phyloP scores from a whole-genome alignment of 1,284 basidiomycete species.

The Schizophyllum amplum region DNA sequence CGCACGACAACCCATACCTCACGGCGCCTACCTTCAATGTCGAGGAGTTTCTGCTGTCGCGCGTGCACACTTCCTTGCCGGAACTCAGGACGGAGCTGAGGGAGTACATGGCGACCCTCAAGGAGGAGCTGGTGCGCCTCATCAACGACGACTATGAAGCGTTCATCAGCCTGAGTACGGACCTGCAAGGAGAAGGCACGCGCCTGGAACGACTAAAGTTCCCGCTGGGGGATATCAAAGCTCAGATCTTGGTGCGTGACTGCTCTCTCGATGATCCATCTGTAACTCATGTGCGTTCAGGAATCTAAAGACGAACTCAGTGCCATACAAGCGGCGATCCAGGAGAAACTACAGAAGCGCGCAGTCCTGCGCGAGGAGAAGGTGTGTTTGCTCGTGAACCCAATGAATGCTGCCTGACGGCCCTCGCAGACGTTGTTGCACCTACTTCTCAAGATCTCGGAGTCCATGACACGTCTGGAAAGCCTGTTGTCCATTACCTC shows the following conservation, averaged over 20 bases:
- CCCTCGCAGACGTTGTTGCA: constrained; percentile 64
- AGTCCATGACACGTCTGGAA: constrained; percentile 79
- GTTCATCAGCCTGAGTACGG: constrained; percentile 91
- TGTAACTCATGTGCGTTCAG: not conserved
- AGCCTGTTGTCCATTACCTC: constrained; percentile 64
- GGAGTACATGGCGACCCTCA: constrained; percentile 75
- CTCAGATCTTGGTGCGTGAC: constrained; percentile 59
- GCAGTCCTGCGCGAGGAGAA: constrained; percentile 77
- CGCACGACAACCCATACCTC: constrained; percentile 72
- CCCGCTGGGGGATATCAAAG: constrained; percentile 58
- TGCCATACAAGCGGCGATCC: constrained; percentile 63
- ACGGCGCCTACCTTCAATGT: constrained; percentile 67
- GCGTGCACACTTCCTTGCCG: constrained; percentile 79
- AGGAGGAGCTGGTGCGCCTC: constrained; percentile 88
- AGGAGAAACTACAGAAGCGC: constrained; percentile 69
- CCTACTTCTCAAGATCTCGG: constrained; percentile 81
- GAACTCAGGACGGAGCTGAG: constrained; percentile 84
- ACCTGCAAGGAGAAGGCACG: constrained; percentile 75
- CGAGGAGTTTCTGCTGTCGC: constrained; percentile 83
- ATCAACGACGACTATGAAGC: constrained; percentile 98
- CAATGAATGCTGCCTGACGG: constrained; percentile 1
- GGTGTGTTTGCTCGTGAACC: constrained; percentile 29
- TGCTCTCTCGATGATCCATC: not conserved
- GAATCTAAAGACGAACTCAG: constrained; percentile 53
- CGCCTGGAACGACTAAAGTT: constrained; percentile 58